Conservation (phyloP, 257 asterid genomes). For the Nicotiana otophora region DNA sequence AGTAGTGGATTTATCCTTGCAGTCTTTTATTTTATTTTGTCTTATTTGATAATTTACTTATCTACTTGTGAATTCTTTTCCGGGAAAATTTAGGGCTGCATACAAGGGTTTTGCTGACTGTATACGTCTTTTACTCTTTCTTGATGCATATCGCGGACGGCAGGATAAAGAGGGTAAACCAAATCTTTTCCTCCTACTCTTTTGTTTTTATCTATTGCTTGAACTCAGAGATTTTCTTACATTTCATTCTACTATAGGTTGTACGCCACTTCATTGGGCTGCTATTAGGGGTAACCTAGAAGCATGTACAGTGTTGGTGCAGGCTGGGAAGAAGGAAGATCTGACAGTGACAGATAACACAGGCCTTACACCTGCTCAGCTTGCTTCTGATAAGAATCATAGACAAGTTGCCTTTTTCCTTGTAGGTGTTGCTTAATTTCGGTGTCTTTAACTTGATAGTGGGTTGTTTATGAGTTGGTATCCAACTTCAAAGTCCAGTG, state of each 20-base stretch:
- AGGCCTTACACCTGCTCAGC: constrained; percentile 97
- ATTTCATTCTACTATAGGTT: constrained; percentile 44
- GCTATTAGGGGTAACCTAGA: constrained; percentile 92
- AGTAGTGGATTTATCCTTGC: neutral
- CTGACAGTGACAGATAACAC: constrained; percentile 79
- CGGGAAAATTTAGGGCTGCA: constrained; percentile 74
- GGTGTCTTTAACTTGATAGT: neutral
- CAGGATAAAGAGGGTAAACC: constrained; percentile 88
- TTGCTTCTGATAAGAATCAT: constrained; percentile 91
- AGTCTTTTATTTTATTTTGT: constrained; percentile 14
- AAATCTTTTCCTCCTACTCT: neutral
- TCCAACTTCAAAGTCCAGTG: neutral
- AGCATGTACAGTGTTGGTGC: constrained; percentile 98
- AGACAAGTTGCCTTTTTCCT: constrained; percentile 98
- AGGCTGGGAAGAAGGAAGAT: constrained; percentile 95
- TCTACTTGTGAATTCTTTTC: constrained; percentile 17
- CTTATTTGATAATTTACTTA: constrained; percentile 2
- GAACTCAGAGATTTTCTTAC: neutral
- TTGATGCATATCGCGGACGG: constrained; percentile 87
- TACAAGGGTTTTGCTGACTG: constrained; percentile 96
- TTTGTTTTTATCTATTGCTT: neutral
- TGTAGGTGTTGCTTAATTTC: constrained; percentile 55
- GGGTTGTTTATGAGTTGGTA: neutral
- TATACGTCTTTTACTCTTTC: constrained; percentile 85
- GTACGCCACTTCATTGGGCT: constrained; percentile 99